Base-by-base conservation (phyloP, 2,329 filamentous ascomycete species). In the Phaeophleospora eucalypticola region DNA sequence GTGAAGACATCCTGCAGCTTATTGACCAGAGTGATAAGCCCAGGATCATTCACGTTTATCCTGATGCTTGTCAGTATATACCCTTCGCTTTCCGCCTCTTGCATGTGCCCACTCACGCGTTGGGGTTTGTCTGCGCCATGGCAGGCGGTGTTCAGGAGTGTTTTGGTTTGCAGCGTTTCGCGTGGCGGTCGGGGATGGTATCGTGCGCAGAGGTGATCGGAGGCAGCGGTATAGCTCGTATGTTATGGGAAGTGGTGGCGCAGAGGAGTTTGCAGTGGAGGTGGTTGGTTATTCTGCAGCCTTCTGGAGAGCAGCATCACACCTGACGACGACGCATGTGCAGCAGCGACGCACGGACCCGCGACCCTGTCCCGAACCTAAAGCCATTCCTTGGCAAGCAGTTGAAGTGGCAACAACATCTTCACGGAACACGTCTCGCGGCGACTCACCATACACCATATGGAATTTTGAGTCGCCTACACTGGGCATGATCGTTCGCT, bases 1-100 rank as follows among this genome's bases (percentile, higher is more conserved):
- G 91, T 86, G 69, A 98, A 98, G 61, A 98, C 93, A 88, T 98
- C 93, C 70, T 98, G 93, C 39, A 98, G 84, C 78, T 95, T 97
- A 79, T 98, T 98, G 68, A 98, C 93, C 61, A 97, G 86, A 24
- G 82, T 84, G 62, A 86, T 86, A 60, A 86, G 74, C 56, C 76
- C 76, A 19, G 82, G 82, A 62, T 86, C 82, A 65, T 86, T 86
- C 52, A 86, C 82, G 67, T 85, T 86, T 68, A 85, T 83, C 60
- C 82, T 85, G 65, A 10, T 20, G 9, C 17, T 18, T 19, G 57
- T 40, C 34, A 36, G 36, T 24, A 24, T 12, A 12, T 7, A 7
- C 12, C 24, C 24, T 29, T 29, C 24, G 24, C 24, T 12, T 18
- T 34, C 16, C 34, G 16, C 4, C 12, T 21, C 17, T 14, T 47